Evolutionary conservation across 2,329 filamentous ascomycete species (phyloP).

Genomic region (Talaromyces islandicus): DNA sequence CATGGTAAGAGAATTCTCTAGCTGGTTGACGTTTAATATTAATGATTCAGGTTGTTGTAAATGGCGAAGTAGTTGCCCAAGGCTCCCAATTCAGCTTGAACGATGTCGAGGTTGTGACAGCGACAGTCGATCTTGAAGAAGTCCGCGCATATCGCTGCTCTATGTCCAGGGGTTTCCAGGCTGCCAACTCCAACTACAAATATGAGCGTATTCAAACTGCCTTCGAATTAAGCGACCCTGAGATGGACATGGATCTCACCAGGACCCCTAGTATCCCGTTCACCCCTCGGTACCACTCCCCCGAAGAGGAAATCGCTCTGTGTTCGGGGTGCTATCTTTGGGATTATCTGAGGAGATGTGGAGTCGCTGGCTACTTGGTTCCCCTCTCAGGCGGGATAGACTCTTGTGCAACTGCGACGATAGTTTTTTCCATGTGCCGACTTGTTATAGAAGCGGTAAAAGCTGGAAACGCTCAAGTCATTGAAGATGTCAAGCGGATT

Average conservation of each 20-base stretch:
- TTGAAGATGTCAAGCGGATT: conserved; percentile 22
- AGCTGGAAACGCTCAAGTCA: conserved; percentile 18
- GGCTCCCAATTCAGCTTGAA: conserved; percentile 24
- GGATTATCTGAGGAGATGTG: conserved; percentile 26
- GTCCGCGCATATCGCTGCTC: conserved; percentile 44
- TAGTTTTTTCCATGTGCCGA: conserved; percentile 29
- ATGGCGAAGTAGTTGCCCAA: conserved; percentile 37
- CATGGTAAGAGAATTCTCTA: conserved; percentile 44
- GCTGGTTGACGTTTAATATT: conserved; percentile 40
- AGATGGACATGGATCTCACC: conserved; percentile 12
- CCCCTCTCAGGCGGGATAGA: conserved; percentile 30
- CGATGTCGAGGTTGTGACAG: conserved; percentile 58
- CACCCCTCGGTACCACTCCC: conserved; percentile 15
- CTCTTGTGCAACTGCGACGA: conserved; percentile 22
- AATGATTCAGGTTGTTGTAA: conserved; percentile 46
- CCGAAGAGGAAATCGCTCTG: conserved; percentile 23
- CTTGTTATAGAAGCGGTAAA: conserved; percentile 22
- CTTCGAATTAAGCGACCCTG: conserved; percentile 19
- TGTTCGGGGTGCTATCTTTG: conserved; percentile 21
- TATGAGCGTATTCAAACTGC: conserved; percentile 25
- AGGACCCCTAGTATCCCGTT: conserved; percentile 13
- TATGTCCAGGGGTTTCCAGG: conserved; percentile 23
- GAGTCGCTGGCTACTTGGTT: conserved; percentile 24
- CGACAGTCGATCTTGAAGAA: conserved; percentile 63
- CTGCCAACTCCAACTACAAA: conserved; percentile 14